Conservation (phyloP, 495 filamentous ascomycete species). For the Penicillium samsonianum region DNA sequence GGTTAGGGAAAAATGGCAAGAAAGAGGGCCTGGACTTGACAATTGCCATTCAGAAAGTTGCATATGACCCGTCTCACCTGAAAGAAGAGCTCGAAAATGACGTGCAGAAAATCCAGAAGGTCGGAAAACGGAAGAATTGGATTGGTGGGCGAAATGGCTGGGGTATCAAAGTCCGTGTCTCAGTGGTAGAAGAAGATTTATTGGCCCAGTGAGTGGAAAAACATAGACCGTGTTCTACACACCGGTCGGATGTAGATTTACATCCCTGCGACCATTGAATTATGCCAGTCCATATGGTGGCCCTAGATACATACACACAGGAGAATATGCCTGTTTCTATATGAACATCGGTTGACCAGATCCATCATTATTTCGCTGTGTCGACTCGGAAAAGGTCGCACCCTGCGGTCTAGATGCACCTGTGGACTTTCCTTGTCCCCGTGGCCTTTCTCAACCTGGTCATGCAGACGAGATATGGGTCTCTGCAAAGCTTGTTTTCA, state of each 20-base stretch:
- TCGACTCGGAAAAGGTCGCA: too few species aligned
- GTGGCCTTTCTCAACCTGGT: neutral
- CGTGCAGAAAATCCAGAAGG: slow-evolving; percentile 32
- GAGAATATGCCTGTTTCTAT: neutral
- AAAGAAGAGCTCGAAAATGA: slow-evolving; percentile 32
- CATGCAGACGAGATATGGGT: neutral
- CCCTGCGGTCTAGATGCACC: too few species aligned
- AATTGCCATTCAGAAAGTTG: slow-evolving; percentile 32
- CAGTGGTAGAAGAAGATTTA: slow-evolving; percentile 27
- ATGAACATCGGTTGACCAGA: neutral
- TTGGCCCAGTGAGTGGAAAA: slow-evolving; percentile 5
- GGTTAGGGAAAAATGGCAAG: slow-evolving; percentile 31
- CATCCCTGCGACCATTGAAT: neutral
- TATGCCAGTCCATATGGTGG: neutral
- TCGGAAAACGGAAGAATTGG: slow-evolving; percentile 40
- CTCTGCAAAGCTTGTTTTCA: neutral
- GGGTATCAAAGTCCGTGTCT: slow-evolving; percentile 33
- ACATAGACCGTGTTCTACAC: neutral
- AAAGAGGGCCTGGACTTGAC: slow-evolving; percentile 30
- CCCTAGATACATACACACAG: neutral
- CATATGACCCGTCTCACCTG: slow-evolving; percentile 31
- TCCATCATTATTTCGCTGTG: neutral
- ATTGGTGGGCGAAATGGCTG: slow-evolving; percentile 35
- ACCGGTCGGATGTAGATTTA: neutral
- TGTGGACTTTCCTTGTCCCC: neutral